Base-by-base conservation (phyloP, 768 basidiomycete species). In the Hypholoma sublateritium region DNA sequence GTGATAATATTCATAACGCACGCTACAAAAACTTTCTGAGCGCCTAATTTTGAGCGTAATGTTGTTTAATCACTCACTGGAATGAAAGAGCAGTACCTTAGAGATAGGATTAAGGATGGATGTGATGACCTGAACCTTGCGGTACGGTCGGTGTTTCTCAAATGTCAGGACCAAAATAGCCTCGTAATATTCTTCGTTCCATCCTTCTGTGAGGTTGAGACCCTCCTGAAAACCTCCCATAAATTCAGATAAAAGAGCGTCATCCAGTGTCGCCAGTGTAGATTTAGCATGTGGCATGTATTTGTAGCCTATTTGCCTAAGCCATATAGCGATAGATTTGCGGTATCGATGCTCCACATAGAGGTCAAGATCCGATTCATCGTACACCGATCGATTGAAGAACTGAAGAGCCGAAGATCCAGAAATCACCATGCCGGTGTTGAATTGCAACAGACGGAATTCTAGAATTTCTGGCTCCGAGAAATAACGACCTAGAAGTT, bases 341-440 rank as follows among this genome's bases (percentile, higher is more conserved):
- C 69, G 64, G 35, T 66, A 62, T 0, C 66, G 63, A 2, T 72
- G 69, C 6, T 75, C 67, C 14, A 73, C 68, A 62, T 84, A 84
- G 4, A 85, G 37, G 53, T 85, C 84, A 7, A 85, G 74, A 59
- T 85, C 83, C 0, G 82, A 73, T 4, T 71, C 72, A 3, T 72
- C 68, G 57, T 81, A 83, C 36, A 67, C 67, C 0, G 69, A 60
- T 16, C 80, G 63, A 48, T 79, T 77, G 41, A 85, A 71, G 59
- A 83, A 81, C 49, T 85, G 83, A 2, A 84, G 72, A 0, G 81
- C 82, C 24, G 68, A 71, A 0, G 83, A 83, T 9, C 83, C 83
- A 3, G 83, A 84, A 17, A 85, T 76, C 21, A 85, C 60, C 0
- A 75, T 74, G 37, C 72, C 76, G 0, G 79, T 81, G 14, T 54